These are phyloP conservation scores for Arctium minus DNA, from an alignment of 129 eudicot genomes.

Conservation along the genomic window DNA sequence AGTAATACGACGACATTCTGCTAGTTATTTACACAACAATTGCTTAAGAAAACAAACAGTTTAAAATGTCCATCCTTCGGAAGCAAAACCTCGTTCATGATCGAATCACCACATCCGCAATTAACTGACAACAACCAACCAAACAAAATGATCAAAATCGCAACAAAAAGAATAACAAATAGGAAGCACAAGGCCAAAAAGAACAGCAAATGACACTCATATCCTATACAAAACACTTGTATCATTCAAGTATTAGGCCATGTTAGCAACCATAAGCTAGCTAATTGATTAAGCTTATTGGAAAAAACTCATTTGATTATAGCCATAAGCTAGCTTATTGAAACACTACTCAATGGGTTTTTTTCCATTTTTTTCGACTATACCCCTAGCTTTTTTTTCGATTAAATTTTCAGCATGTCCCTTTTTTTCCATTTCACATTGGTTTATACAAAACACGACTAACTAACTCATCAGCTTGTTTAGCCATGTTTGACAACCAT, in stretches of 20 bases:
- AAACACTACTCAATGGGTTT: background rate
- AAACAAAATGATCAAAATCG: background rate
- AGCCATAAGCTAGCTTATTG: background rate
- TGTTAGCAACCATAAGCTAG: background rate
- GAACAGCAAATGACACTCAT: background rate
- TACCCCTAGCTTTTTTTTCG: background rate
- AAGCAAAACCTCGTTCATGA: background rate
- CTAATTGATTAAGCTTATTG: background rate
- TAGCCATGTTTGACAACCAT: background rate
- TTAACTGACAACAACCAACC: background rate
- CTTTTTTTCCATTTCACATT: background rate
- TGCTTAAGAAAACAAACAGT: background rate
- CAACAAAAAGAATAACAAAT: background rate
- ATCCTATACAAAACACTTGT: background rate
- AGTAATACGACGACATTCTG: background rate
- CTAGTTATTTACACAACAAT: constrained; percentile 10
- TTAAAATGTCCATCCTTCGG: background rate
- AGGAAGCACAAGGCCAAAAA: too few relatives aligned
- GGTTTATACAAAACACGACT: background rate
- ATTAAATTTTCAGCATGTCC: background rate
- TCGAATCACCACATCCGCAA: constrained; percentile 14
- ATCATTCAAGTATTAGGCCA: background rate
- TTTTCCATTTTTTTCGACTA: background rate
- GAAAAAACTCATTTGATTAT: too few relatives aligned
- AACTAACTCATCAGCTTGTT: background rate